Base-by-base conservation (phyloP, 176 grass and related monocot genomes). In the Lolium perenne region DNA sequence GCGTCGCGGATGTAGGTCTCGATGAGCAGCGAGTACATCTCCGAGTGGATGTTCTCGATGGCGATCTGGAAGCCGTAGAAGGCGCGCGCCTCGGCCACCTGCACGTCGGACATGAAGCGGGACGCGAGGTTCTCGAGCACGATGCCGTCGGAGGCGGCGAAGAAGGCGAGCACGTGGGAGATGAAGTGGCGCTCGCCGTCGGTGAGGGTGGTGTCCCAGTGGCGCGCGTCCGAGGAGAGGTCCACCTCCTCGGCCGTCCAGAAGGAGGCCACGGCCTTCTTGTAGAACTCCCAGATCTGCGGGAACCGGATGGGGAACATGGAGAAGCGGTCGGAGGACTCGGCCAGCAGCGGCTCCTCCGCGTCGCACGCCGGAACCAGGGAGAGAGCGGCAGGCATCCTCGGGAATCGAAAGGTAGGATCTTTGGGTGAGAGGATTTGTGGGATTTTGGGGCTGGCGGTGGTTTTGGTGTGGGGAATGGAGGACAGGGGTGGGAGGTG, bases 61-160 rank as follows among this genome's bases (percentile, higher is more conserved):
- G 96, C 96, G 53, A 98, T 95, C 84, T 94, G 96, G 77, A 98
- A 98, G 3, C 93, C 96, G 80, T 98, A 98, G 79, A 98, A 98
- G 55, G 93, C 96, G 0, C 93, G 90, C 0, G 92, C 91, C 90
- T 98, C 96, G 15, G 93, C 88, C 13, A 95, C 85, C 81, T 95
- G 96, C 1, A 98, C 93, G 77, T 98, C 96, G 4, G 90, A 89
- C 96, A 95, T 98, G 91, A 98, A 98, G 3, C 93, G 82, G 10
- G 82, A 85, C 4, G 97, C 82, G 17, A 98, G 90, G 84, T 98
- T 98, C 92, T 98, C 97, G 7, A 98, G 92, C 3, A 98, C 97
- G 48, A 98, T 98, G 71, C 97, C 97, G 48, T 98, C 94, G 2
- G 97, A 98, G 20, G 97, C 82, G 43, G 92, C 96, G 71, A 98